These are phyloP conservation scores for Lavandula angustifolia DNA, from an alignment of 257 asterid species.

Conservation along the genomic window DNA sequence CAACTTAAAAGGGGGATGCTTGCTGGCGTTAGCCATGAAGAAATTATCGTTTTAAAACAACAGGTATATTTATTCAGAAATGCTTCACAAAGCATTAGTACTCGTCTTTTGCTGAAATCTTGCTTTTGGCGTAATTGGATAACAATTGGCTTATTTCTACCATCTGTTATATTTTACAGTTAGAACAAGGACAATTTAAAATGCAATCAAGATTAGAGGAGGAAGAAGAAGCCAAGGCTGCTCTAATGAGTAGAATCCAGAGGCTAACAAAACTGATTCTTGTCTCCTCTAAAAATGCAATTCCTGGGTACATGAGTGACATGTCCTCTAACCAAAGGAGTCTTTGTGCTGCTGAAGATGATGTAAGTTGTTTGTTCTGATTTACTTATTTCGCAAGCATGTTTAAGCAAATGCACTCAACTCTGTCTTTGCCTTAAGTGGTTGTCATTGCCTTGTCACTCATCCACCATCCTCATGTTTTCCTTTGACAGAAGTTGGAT, in stretches of 20 bases:
- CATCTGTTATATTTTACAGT: slow-evolving; percentile 41
- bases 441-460: slow-evolving; percentile 10
- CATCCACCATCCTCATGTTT: slow-evolving; percentile 30
- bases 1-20: slow-evolving; percentile 82
- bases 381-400: slow-evolving; percentile 24
- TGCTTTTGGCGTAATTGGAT: slow-evolving; percentile 20
- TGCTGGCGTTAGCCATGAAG: slow-evolving; percentile 84
- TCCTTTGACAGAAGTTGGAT: slow-evolving; percentile 59
- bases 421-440: slow-evolving; percentile 17
- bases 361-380: slow-evolving; percentile 50
- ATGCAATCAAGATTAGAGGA: slow-evolving; percentile 98
- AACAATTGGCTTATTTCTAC: slow-evolving; percentile 16
- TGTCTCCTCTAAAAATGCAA: slow-evolving; percentile 90
- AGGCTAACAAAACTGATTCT: slow-evolving; percentile 93
- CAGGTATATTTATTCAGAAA: slow-evolving; percentile 46
- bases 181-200: slow-evolving; percentile 96
- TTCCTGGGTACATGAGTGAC: slow-evolving; percentile 65
- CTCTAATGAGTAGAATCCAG: slow-evolving; percentile 96
- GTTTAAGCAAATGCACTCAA: slow-evolving; percentile 16
- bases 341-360: slow-evolving; percentile 60
- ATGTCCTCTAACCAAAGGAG: slow-evolving; percentile 56
- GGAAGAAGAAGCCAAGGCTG: slow-evolving; percentile 98
- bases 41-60: slow-evolving; percentile 71
- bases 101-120: slow-evolving; percentile 9
- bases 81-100: slow-evolving; percentile 3